A percentile compares a stretch with the other conserved stretches of the same genome.
Conservation (phyloP, 768 basidiomycete genomes). For the Termitomyces sp. region DNA sequence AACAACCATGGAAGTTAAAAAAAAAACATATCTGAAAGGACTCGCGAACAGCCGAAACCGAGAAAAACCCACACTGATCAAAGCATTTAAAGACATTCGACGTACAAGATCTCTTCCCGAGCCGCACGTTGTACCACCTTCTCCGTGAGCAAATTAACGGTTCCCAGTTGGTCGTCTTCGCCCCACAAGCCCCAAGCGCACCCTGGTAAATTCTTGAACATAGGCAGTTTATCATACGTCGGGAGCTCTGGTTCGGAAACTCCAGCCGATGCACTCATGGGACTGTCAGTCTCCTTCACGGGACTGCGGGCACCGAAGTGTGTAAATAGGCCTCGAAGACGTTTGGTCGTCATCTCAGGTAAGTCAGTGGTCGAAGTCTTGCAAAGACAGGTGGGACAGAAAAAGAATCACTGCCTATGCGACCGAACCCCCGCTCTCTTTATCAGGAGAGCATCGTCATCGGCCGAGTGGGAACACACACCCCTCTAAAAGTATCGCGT, state of each 20-base stretch:
- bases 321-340: conserved; percentile 23
- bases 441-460: neutral
- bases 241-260: conserved; percentile 20
- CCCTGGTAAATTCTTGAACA: conserved; percentile 50
- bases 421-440: neutral
- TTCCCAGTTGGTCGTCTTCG: conserved; percentile 59
- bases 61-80: neutral
- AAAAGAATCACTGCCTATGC: neutral
- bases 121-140: conserved; percentile 57
- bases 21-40: neutral
- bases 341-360: conserved; percentile 22
- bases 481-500: neutral
- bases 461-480: neutral
- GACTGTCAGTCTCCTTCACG: conserved; percentile 1
- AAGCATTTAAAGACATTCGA: neutral
- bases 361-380: conserved; percentile 3
- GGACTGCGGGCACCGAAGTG: conserved; percentile 16
- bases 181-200: conserved; percentile 74
- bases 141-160: conserved; percentile 59
- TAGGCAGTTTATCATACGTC: conserved; percentile 31
- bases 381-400: neutral
- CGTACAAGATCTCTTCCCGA: conserved; percentile 48
- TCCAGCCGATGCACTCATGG: neutral
- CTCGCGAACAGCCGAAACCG: neutral
- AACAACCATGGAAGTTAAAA: neutral